These are phyloP conservation scores for Ceratocystis alfenasii DNA, from an alignment of 2,329 filamentous ascomycete genomes.

Conservation along the genomic window DNA sequence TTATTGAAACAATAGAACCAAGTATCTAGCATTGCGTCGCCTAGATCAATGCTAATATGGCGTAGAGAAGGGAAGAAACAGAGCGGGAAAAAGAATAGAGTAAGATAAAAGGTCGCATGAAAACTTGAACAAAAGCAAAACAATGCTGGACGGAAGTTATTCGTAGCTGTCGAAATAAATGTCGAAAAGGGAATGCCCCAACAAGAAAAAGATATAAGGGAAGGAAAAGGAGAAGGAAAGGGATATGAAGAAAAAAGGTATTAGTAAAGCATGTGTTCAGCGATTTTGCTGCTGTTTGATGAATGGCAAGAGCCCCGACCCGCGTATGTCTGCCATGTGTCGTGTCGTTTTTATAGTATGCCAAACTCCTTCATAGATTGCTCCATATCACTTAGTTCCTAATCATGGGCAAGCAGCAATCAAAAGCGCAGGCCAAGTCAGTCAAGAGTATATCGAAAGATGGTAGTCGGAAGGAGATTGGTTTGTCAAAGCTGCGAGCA, in stretches of 20 bases:
- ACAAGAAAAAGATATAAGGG: neutral
- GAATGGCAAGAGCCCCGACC: neutral
- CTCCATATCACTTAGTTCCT: conserved; percentile 29
- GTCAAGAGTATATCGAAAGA: neutral
- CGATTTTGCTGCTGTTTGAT: neutral
- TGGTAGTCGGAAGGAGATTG: neutral
- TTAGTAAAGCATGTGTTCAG: neutral
- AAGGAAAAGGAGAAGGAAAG: neutral
- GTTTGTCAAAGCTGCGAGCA: neutral
- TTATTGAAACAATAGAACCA: neutral
- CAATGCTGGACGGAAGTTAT: conserved; percentile 15
- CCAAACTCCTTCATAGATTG: conserved; percentile 32
- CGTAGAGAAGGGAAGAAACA: neutral
- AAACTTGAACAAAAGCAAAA: conserved; percentile 16
- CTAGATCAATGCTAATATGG: neutral
- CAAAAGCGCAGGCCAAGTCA: conserved; percentile 6
- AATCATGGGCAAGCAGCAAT: conserved; percentile 15
- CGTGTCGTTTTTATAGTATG: conserved; percentile 29
- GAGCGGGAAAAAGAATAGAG: neutral
- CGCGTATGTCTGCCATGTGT: neutral
- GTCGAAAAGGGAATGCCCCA: conserved; percentile 5
- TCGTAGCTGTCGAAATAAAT: conserved; percentile 14
- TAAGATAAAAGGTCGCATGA: conserved; percentile 10
- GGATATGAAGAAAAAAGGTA: neutral
- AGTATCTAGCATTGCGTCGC: neutral